Conservation (phyloP, 768 basidiomycete genomes). For the Kwoniella europaea region DNA sequence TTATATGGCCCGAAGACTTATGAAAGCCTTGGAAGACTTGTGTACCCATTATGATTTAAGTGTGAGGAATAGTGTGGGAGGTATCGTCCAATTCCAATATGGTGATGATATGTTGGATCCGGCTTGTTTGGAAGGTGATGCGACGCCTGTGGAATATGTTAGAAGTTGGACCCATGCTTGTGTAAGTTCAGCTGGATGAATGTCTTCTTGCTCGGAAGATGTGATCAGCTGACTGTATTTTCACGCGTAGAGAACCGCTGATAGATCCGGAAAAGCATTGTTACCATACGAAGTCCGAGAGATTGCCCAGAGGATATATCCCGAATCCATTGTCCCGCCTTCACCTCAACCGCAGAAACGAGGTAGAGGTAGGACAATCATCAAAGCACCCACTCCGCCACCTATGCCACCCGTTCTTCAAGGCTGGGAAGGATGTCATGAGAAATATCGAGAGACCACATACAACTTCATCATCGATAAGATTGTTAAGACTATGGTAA, state of each 20-base stretch:
- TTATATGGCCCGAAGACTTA: slow-evolving; percentile 97
- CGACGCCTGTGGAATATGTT: slow-evolving; percentile 86
- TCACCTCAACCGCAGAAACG: slow-evolving; percentile 59
- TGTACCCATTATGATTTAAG: slow-evolving; percentile 95
- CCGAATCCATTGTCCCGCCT: slow-evolving; percentile 35
- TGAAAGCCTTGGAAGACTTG: slow-evolving; percentile 98
- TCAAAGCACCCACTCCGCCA: slow-evolving; percentile 45
- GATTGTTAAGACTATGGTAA: slow-evolving; percentile 71
- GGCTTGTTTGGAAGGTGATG: slow-evolving; percentile 92
- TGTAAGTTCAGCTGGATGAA: slow-evolving; percentile 60
- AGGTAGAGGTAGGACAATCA: slow-evolving; percentile 54
- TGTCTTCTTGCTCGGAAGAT: background rate
- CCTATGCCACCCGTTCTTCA: slow-evolving; percentile 15
- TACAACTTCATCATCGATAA: slow-evolving; percentile 71
- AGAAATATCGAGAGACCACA: slow-evolving; percentile 54
- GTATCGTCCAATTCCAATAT: slow-evolving; percentile 94
- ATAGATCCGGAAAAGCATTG: slow-evolving; percentile 68
- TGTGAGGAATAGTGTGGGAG: slow-evolving; percentile 91
- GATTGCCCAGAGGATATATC: slow-evolving; percentile 61
- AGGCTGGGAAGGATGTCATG: slow-evolving; percentile 54
- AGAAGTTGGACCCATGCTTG: slow-evolving; percentile 84
- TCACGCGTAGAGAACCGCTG: slow-evolving; percentile 66
- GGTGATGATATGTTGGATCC: slow-evolving; percentile 98
- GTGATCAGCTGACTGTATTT: slow-evolving; percentile 4
- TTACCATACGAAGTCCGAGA: slow-evolving; percentile 85